phyloP scores from a whole-genome alignment of 2,329 filamentous ascomycete species.

The Aspergillus sp. region DNA sequence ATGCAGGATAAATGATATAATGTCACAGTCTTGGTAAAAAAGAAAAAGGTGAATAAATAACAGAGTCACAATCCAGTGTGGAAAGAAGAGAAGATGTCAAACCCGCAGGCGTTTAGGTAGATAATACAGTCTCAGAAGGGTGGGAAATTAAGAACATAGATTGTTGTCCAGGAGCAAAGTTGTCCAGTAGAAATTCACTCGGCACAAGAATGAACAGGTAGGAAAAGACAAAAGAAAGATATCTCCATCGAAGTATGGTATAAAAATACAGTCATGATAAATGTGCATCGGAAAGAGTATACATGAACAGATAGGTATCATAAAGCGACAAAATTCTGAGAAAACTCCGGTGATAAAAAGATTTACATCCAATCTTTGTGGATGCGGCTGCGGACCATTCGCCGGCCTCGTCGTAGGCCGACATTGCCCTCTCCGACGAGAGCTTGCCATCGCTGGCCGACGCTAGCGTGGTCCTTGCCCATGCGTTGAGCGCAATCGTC shows the following conservation, averaged over 20 bases:
- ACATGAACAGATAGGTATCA: background rate
- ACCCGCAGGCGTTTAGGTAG: background rate
- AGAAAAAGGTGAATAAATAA: background rate
- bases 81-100: background rate
- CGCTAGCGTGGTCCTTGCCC: slow-evolving; percentile 41
- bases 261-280: background rate
- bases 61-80: background rate
- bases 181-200: background rate
- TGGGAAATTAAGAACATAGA: background rate
- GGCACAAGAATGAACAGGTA: background rate
- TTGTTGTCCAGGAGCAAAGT: background rate
- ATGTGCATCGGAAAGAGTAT: background rate
- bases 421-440: slow-evolving; percentile 46
- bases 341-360: background rate
- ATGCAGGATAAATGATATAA: background rate
- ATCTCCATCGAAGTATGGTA: background rate
- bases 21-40: background rate
- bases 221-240: background rate
- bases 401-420: slow-evolving; percentile 36
- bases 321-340: background rate
- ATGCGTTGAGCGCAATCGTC: slow-evolving; percentile 46
- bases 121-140: background rate
- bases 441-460: slow-evolving; percentile 44
- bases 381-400: slow-evolving; percentile 25
- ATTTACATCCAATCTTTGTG: slow-evolving; percentile 27